Conservation (phyloP, 495 filamentous ascomycete species). For the Aspergillus affinis region DNA sequence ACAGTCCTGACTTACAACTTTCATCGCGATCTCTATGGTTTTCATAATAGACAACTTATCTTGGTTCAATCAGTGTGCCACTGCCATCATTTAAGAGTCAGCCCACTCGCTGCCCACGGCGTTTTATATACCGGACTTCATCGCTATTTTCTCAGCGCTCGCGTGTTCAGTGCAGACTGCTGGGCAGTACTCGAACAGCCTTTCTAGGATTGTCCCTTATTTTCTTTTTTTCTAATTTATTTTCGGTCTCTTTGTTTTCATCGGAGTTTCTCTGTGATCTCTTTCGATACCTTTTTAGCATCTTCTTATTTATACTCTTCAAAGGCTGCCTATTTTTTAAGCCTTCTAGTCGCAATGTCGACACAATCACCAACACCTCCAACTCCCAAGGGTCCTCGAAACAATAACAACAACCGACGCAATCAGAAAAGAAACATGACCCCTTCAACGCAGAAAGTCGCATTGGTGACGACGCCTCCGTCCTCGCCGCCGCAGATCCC, state of each 20-base stretch:
- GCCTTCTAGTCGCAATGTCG: constrained; percentile 45
- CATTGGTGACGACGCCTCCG: constrained; percentile 41
- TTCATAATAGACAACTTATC: constrained; percentile 18
- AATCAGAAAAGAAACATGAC: constrained; percentile 37
- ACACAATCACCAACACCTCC: constrained; percentile 39
- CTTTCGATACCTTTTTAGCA: constrained; percentile 12
- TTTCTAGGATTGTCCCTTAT: constrained; percentile 7
- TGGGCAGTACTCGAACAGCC: constrained; percentile 34
- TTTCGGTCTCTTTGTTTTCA: constrained; percentile 10
- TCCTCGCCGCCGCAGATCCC: constrained; percentile 43
- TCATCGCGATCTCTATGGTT: constrained; percentile 16
- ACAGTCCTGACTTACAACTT: constrained; percentile 17
- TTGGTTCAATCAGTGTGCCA: constrained; percentile 14
- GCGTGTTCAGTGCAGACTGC: constrained; percentile 29
- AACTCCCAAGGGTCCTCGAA: constrained; percentile 42
- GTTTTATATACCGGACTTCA: constrained; percentile 1
- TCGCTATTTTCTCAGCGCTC: constrained; percentile 15
- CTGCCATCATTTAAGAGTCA: constrained; percentile 17
- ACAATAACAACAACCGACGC: constrained; percentile 27
- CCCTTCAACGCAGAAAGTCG: constrained; percentile 31
- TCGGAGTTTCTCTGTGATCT: constrained; percentile 12
- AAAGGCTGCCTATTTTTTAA: constrained; percentile 51
- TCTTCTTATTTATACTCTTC: constrained; percentile 22
- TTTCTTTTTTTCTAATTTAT: constrained; percentile 17
- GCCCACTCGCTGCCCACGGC: constrained; percentile 2